A percentile compares a stretch with the other conserved stretches of the same genome.
phyloP scores from a whole-genome alignment of 352 stramenopile genomes.

The Globisporangium spiculum region DNA sequence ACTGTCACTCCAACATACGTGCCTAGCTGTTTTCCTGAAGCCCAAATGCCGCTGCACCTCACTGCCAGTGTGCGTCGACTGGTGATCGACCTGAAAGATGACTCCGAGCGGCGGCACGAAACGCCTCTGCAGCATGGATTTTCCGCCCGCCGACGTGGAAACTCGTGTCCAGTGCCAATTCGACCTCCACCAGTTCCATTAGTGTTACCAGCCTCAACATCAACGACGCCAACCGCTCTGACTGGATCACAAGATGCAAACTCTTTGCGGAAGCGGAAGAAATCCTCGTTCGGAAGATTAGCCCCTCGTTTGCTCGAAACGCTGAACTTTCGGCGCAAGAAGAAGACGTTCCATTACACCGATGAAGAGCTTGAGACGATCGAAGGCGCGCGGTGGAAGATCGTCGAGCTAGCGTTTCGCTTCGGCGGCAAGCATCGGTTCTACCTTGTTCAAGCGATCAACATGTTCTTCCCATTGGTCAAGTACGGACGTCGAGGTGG shows the following conservation, averaged over 20 bases:
- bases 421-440: slow-evolving; percentile 82
- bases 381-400: slow-evolving; percentile 82
- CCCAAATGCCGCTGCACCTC: slow-evolving; percentile 61
- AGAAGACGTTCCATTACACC: slow-evolving; percentile 73
- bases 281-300: slow-evolving; percentile 54
- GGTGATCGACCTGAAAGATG: slow-evolving; percentile 70
- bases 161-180: slow-evolving; percentile 54
- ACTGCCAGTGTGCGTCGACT: slow-evolving; percentile 73
- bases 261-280: slow-evolving; percentile 37
- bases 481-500: slow-evolving; percentile 80
- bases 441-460: slow-evolving; percentile 84
- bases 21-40: slow-evolving; percentile 22
- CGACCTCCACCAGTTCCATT: neutral
- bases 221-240: slow-evolving; percentile 1
- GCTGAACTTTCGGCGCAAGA: slow-evolving; percentile 63
- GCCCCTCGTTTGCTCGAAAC: slow-evolving; percentile 57
- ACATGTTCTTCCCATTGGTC: slow-evolving; percentile 80
- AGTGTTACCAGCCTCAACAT: slow-evolving; percentile 13
- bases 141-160: slow-evolving; percentile 40
- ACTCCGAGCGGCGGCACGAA: slow-evolving; percentile 42
- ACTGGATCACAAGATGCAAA: slow-evolving; percentile 9
- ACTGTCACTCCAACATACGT: slow-evolving; percentile 13
- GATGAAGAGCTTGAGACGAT: slow-evolving; percentile 78
- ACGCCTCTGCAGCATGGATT: slow-evolving; percentile 15
- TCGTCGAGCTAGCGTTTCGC: slow-evolving; percentile 81